Conservation (phyloP, 176 grass and related monocot species). For the Neostapfia colusana region DNA sequence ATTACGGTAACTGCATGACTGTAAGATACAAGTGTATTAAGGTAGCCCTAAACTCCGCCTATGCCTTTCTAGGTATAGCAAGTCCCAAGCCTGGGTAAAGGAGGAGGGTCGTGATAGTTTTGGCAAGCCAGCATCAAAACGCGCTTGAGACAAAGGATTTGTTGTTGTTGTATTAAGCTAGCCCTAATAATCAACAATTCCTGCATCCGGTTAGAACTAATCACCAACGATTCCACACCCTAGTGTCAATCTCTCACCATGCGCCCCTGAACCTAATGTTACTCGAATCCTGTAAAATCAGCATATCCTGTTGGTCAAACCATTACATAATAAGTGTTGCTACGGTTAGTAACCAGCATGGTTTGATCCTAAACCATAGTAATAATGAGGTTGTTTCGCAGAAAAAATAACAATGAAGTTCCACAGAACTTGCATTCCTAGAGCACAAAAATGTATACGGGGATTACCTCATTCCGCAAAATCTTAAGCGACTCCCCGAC, state of each 20-base stretch:
- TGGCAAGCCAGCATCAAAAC: too few relatives aligned
- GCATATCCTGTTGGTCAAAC: neutral
- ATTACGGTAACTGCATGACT: neutral
- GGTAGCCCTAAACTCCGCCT: too few relatives aligned
- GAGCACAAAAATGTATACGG: slow-evolving; percentile 14
- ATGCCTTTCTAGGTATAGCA: too few relatives aligned
- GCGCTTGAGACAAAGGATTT: too few relatives aligned
- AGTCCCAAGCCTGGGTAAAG: too few relatives aligned
- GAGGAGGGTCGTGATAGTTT: too few relatives aligned
- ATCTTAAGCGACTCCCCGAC: slow-evolving; percentile 86
- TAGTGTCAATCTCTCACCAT: slow-evolving; percentile 7
- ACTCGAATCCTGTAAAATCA: slow-evolving; percentile 1
- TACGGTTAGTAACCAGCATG: neutral
- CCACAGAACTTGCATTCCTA: neutral
- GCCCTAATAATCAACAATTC: slow-evolving; percentile 5
- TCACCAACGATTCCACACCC: neutral
- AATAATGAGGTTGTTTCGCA: neutral
- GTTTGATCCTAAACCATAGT: slow-evolving; percentile 4
- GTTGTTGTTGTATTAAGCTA: too few relatives aligned
- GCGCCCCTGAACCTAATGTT: neutral
- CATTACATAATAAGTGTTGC: neutral
- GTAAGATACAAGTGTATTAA: neutral
- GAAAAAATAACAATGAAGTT: neutral
- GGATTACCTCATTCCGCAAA: slow-evolving; percentile 76
- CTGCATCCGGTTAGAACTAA: neutral